Conservation (phyloP, 2,329 filamentous ascomycete species). For the Claviceps arundinis region DNA sequence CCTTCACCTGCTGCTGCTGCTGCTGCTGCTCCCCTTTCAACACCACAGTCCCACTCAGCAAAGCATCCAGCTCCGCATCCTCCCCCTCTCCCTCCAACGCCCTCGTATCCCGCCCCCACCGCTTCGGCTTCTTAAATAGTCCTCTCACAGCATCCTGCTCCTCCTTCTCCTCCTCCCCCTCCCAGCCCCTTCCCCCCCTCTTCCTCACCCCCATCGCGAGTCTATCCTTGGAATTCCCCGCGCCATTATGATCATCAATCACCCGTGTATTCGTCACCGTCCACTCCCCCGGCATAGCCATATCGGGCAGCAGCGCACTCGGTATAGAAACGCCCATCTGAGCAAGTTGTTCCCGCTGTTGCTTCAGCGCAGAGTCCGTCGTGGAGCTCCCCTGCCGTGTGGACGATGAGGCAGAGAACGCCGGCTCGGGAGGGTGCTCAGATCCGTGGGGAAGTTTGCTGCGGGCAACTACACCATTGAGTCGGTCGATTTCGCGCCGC, state of each 20-base stretch:
- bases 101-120: slow-evolving; percentile 41
- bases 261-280: slow-evolving; percentile 54
- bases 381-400: not conserved
- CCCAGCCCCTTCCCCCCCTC: slow-evolving; percentile 42
- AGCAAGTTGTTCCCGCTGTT: slow-evolving; percentile 76
- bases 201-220: slow-evolving; percentile 46
- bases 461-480: slow-evolving; percentile 59
- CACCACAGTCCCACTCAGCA: slow-evolving; percentile 30
- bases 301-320: slow-evolving; percentile 59
- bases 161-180: slow-evolving; percentile 47
- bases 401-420: not conserved
- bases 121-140: slow-evolving; percentile 45
- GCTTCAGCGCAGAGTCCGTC: slow-evolving; percentile 54
- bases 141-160: slow-evolving; percentile 45
- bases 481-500: slow-evolving; percentile 68
- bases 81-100: slow-evolving; percentile 25
- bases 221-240: slow-evolving; percentile 18
- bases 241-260: slow-evolving; percentile 28
- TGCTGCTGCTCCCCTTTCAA: slow-evolving; percentile 15
- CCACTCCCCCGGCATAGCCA: slow-evolving; percentile 88
- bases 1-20: slow-evolving; percentile 11
- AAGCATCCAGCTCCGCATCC: slow-evolving; percentile 47
- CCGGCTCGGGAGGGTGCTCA: not conserved
- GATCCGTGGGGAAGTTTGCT: no score
- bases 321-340: slow-evolving; percentile 79